These are phyloP conservation scores for Linum usitatissimum DNA, from an alignment of 345 rosid species.

Conservation along the genomic window DNA sequence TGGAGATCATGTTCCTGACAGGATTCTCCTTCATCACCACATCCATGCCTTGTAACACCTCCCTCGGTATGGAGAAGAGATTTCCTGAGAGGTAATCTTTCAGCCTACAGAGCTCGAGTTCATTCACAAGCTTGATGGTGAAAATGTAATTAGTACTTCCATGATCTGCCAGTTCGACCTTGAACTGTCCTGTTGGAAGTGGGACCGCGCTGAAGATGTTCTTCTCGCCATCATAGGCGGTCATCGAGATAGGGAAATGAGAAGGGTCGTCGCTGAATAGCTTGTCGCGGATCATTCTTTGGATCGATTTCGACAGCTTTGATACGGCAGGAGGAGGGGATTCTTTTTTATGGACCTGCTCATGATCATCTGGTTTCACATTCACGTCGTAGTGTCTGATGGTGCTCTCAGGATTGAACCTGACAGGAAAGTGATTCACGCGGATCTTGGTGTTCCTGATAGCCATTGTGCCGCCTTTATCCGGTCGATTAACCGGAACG, in stretches of 20 bases:
- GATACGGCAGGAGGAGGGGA: conserved; percentile 11
- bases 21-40: conserved; percentile 92
- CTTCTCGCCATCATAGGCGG: conserved; percentile 79
- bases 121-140: conserved; percentile 51
- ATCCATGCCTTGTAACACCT: conserved; percentile 80
- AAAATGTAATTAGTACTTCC: conserved; percentile 24
- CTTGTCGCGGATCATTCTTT: conserved; percentile 45
- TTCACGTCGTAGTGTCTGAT: conserved; percentile 61
- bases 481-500: conserved; percentile 49
- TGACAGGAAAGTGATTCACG: conserved; percentile 58
- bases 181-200: conserved; percentile 40
- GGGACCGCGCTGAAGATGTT: conserved; percentile 58
- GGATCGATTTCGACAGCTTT: conserved; percentile 34
- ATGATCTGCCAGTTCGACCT: conserved; percentile 40
- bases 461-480: conserved; percentile 44
- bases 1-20: conserved; percentile 41
- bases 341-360: conserved; percentile 13
- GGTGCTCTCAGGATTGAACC: conserved; percentile 33
- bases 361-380: conserved; percentile 27
- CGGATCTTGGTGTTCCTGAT: conserved; percentile 29
- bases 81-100: conserved; percentile 42
- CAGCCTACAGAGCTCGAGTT: conserved; percentile 47
- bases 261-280: conserved; percentile 32
- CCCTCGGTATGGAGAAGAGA: conserved; percentile 38
- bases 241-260: conserved; percentile 44